Percentiles rank a stretch among this genome's conserved stretches.
Conservation (phyloP, 2,329 filamentous ascomycete species). For the Colletotrichum sp. region DNA sequence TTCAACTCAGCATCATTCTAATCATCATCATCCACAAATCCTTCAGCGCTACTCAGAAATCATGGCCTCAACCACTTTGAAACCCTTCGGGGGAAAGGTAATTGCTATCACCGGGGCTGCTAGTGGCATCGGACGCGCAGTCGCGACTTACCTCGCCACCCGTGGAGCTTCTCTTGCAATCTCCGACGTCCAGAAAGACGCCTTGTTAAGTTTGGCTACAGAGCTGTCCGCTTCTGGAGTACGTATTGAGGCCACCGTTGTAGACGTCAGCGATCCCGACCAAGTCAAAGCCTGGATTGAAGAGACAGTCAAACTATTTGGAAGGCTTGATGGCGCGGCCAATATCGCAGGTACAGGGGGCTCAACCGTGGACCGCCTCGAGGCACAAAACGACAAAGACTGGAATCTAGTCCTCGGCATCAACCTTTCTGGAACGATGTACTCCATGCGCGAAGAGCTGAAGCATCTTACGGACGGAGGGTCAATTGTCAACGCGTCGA, state of each 20-base stretch:
- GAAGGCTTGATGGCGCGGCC: slow-evolving; percentile 39
- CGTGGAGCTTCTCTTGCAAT: slow-evolving; percentile 51
- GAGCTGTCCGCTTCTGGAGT: neutral
- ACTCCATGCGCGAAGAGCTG: slow-evolving; percentile 32
- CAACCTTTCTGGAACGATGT: slow-evolving; percentile 31
- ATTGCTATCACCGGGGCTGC: slow-evolving; percentile 54
- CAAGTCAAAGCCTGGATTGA: slow-evolving; percentile 39
- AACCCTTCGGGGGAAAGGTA: slow-evolving; percentile 37
- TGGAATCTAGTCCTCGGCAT: slow-evolving; percentile 31
- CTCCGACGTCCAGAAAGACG: slow-evolving; percentile 46
- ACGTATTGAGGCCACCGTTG: neutral
- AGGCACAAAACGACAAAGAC: slow-evolving; percentile 24
- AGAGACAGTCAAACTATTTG: slow-evolving; percentile 31
- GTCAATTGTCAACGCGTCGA: slow-evolving; percentile 49
- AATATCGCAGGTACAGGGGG: slow-evolving; percentile 40
- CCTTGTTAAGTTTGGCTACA: slow-evolving; percentile 30
- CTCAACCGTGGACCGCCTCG: slow-evolving; percentile 23
- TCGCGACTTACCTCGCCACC: slow-evolving; percentile 45
- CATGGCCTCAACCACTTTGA: neutral
- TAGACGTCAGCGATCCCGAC: slow-evolving; percentile 33
- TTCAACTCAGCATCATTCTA: neutral
- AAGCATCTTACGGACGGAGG: slow-evolving; percentile 39
- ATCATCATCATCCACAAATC: neutral
- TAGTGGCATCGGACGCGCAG: slow-evolving; percentile 53
- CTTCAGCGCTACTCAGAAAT: fast-evolving